These are phyloP conservation scores for Camelina hispida DNA, from an alignment of 345 rosid species.

Conservation along the genomic window DNA sequence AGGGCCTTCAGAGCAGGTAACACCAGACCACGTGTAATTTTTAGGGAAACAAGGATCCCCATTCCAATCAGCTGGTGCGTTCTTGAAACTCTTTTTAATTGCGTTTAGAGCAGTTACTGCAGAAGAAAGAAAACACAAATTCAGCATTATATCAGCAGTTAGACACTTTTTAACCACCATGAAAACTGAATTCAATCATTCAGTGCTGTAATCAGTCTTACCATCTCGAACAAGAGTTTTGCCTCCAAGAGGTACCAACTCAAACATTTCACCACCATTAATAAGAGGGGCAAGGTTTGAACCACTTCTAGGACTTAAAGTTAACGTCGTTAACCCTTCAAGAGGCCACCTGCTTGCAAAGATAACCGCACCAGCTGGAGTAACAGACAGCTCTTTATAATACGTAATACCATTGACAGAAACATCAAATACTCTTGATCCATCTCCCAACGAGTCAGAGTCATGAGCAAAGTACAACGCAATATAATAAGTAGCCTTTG, in stretches of 20 bases:
- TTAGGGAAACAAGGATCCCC: slow-evolving; percentile 92
- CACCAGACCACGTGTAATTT: slow-evolving; percentile 79
- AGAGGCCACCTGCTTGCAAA: slow-evolving; percentile 79
- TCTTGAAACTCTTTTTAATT: slow-evolving; percentile 54
- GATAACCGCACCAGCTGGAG: slow-evolving; percentile 61
- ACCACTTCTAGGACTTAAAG: slow-evolving; percentile 59
- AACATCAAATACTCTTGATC: slow-evolving; percentile 59
- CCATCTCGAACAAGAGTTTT: slow-evolving; percentile 89
- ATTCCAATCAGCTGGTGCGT: slow-evolving; percentile 76
- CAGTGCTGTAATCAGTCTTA: slow-evolving; percentile 41
- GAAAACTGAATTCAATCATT: neutral
- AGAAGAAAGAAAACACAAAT: slow-evolving; percentile 13
- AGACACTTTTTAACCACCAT: neutral
- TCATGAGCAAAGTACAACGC: slow-evolving; percentile 84
- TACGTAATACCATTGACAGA: slow-evolving; percentile 64
- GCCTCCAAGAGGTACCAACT: slow-evolving; percentile 55
- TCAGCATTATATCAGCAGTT: slow-evolving; percentile 14
- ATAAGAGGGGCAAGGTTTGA: slow-evolving; percentile 64
- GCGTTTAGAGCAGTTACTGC: slow-evolving; percentile 64
- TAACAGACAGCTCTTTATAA: slow-evolving; percentile 62
- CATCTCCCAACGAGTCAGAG: slow-evolving; percentile 42
- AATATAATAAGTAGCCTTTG: slow-evolving; percentile 56
- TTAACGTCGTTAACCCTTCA: slow-evolving; percentile 59
- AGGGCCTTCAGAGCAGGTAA: slow-evolving; percentile 67
- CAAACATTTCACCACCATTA: slow-evolving; percentile 84